A percentile compares a stretch with the other conserved stretches of the same genome.
phyloP scores from a whole-genome alignment of 2,329 filamentous ascomycete genomes.

The Xylaria sp. region DNA sequence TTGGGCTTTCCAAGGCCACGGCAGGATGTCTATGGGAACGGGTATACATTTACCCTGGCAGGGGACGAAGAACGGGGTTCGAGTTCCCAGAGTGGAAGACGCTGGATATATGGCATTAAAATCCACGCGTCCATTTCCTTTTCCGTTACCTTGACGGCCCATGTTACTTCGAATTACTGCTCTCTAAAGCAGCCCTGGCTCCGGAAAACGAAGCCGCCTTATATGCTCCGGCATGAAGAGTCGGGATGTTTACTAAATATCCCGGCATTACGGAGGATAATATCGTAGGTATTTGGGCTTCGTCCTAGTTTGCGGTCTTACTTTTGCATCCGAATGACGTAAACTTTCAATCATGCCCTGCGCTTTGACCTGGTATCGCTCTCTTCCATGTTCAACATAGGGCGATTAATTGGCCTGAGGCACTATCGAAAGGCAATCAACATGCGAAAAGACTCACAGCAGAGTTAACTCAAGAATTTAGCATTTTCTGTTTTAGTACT shows the following conservation, averaged over 20 bases:
- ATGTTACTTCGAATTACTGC: conserved; percentile 1
- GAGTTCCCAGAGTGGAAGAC: conserved; percentile 23
- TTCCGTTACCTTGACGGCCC: conserved; percentile 6
- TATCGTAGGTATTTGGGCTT: background rate
- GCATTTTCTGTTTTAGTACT: background rate
- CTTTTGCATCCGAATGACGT: conserved; percentile 8
- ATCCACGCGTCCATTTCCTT: conserved; percentile 19
- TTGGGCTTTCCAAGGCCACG: background rate
- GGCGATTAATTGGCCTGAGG: background rate
- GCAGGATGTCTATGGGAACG: background rate
- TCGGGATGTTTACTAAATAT: background rate
- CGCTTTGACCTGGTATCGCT: background rate
- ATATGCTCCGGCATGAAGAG: conserved; percentile 13
- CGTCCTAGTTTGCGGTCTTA: conserved; percentile 9
- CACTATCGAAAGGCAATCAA: background rate
- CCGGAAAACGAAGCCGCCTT: conserved; percentile 1
- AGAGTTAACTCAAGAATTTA: background rate
- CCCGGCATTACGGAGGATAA: background rate
- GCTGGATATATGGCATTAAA: conserved; percentile 3
- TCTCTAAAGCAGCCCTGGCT: background rate
- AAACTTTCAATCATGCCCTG: background rate
- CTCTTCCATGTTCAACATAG: background rate
- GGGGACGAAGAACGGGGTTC: conserved; percentile 13
- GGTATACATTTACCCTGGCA: conserved; percentile 19
- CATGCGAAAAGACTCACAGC: background rate